Conservation (phyloP, 805 yeast species). For the Kluyveromyces starmeri region DNA sequence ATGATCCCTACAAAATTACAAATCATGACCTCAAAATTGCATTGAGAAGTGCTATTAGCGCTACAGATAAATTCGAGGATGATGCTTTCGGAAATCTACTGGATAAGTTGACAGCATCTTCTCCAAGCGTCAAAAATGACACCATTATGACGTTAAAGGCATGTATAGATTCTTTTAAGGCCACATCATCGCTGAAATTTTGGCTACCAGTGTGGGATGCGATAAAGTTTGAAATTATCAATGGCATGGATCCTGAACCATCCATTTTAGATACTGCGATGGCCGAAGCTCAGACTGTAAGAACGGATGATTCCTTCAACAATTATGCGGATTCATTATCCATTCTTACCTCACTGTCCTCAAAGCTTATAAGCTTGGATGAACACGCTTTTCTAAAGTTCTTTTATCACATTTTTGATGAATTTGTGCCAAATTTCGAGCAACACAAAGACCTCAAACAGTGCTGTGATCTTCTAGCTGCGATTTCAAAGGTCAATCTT, state of each 20-base stretch:
- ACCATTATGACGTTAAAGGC: conserved; percentile 52
- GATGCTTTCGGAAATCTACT: conserved; percentile 71
- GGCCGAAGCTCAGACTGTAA: not conserved
- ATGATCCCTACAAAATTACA: conserved; percentile 75
- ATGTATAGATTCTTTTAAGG: conserved; percentile 47
- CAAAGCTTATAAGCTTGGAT: conserved; percentile 27
- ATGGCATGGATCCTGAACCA: conserved; percentile 45
- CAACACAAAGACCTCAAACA: conserved; percentile 51
- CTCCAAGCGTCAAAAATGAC: conserved; percentile 65
- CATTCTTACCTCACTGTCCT: conserved; percentile 38
- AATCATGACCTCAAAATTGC: conserved; percentile 58
- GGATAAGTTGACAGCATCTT: conserved; percentile 71
- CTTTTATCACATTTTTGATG: conserved; percentile 36
- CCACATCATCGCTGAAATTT: conserved; percentile 40
- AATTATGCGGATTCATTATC: conserved; percentile 37
- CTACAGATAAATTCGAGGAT: conserved; percentile 53
- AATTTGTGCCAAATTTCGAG: conserved; percentile 44
- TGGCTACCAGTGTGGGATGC: conserved; percentile 84
- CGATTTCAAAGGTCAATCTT: conserved; percentile 41
- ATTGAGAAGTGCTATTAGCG: conserved; percentile 53
- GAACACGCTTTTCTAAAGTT: conserved; percentile 32
- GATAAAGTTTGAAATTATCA: conserved; percentile 79
- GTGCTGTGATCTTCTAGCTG: conserved; percentile 50
- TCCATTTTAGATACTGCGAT: not conserved
- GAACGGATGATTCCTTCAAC: conserved; percentile 30